phyloP scores from a whole-genome alignment of 140 eudicot species.

The Ambrosia hybrid region DNA sequence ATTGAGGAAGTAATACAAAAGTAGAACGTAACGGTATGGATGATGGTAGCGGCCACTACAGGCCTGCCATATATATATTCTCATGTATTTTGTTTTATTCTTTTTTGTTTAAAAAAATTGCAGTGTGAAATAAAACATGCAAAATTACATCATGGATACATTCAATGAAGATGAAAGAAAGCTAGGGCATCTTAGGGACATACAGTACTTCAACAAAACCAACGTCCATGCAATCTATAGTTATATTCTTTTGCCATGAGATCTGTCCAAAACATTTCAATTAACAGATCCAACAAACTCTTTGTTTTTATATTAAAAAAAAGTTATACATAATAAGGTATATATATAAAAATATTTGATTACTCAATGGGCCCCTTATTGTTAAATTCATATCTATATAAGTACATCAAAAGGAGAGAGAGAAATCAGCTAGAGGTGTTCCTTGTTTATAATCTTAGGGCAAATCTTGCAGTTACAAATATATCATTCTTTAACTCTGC shows the following conservation, averaged over 20 bases:
- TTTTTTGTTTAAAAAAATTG: too few species aligned
- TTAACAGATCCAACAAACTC: neutral
- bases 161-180: neutral
- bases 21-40: too few species aligned
- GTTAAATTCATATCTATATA: neutral
- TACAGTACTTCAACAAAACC: too few species aligned
- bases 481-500: neutral
- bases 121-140: neutral
- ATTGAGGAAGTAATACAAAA: too few species aligned
- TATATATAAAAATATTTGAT: too few species aligned
- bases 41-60: too few species aligned
- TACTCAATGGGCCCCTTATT: neutral
- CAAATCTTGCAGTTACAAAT: neutral
- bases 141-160: neutral
- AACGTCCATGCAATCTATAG: too few species aligned
- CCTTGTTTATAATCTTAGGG: neutral
- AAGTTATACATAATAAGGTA: neutral
- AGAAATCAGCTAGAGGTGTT: too few species aligned
- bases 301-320: neutral
- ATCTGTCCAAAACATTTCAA: neutral
- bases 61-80: too few species aligned
- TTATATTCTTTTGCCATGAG: neutral
- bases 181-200: neutral
- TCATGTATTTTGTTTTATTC: too few species aligned
- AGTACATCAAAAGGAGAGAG: neutral